Conservation (phyloP, 2,329 filamentous ascomycete genomes). For the Aspergillus sp. region DNA sequence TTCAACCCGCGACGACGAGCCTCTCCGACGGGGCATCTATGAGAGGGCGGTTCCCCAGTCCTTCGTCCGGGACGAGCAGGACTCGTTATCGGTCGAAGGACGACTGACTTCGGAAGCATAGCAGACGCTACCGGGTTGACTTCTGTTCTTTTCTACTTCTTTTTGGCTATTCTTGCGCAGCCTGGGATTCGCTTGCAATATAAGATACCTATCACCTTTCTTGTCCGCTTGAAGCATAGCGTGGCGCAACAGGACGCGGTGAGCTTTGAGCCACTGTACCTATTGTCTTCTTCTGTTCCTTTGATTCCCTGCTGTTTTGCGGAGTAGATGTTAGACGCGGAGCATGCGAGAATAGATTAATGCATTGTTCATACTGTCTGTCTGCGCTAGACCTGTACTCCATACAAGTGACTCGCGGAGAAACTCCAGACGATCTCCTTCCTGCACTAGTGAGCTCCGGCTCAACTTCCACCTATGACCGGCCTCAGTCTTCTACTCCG, state of each 20-base stretch:
- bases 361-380: not conserved
- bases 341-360: not conserved
- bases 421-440: constrained; percentile 7
- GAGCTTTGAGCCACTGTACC: no score
- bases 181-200: constrained; percentile 3
- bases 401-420: constrained; percentile 3
- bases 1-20: constrained; percentile 14
- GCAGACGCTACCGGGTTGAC: not conserved
- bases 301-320: not conserved
- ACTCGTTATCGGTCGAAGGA: constrained; percentile 33
- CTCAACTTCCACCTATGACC: constrained; percentile 16
- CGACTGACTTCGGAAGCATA: constrained; percentile 19
- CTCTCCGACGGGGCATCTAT: constrained; percentile 19
- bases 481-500: not conserved
- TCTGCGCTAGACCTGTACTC: no score
- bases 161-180: constrained; percentile 7
- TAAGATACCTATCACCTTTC: constrained; percentile 4
- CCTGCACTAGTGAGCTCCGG: not conserved
- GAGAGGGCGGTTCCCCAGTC: constrained; percentile 23
- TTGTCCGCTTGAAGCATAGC: constrained; percentile 18
- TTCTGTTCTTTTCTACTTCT: not conserved
- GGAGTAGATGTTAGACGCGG: no score
- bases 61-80: constrained; percentile 33
- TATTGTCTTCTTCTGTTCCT: constrained; percentile 6
- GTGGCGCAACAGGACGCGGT: constrained; percentile 1